Base-by-base conservation (phyloP, 208 protist genomes). In the Trypanosoma lewisi region DNA sequence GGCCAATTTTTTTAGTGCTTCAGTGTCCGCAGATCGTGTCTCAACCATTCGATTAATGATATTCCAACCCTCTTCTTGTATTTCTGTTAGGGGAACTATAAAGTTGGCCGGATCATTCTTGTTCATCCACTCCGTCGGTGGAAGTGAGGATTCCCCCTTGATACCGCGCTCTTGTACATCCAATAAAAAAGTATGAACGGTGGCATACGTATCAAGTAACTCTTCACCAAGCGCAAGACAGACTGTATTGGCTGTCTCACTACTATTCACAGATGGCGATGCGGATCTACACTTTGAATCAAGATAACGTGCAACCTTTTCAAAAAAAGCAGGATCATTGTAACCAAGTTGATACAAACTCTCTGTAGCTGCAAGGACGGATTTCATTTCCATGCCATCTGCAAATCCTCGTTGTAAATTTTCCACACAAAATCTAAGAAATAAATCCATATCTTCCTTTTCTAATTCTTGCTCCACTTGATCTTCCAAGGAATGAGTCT, bases 71-170 rank as follows among this genome's bases (percentile, higher is more conserved):
- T 84, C 75, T 52, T 82, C 74, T 58, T 93, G 78, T 53, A 78
- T 50, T 31, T 67, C 67, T 2, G 89, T 92, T 23, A 83, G 65
- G 5, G 83, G 82, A 0, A 72, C 28, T 16, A 90, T 45, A n/a
- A 67, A 59, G 68, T 83, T 83, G 27, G 75, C 70, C 0, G 83
- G 89, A 63, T 93, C 89, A 60, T 93, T 79, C 27, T 77, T 56
- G 48, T 87, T 75, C 86, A 91, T 85, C 85, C 89, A 95, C 52
- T 75, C 64, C 1, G 73, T 84, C 49, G 85, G 86, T 14, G 60
- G 23, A 23, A 91, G 67, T 11, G 67, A 14, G 45, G 74, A n/a
- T 47, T 94, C 80, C 21, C 64, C 77, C 17, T 70, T 65, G 33
- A 73, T 39, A 31, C 83, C 80, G 0, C 54, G 42, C 39, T 57